phyloP scores from a whole-genome alignment of 305 asterid species.

The Fraxinus angustifolia region DNA sequence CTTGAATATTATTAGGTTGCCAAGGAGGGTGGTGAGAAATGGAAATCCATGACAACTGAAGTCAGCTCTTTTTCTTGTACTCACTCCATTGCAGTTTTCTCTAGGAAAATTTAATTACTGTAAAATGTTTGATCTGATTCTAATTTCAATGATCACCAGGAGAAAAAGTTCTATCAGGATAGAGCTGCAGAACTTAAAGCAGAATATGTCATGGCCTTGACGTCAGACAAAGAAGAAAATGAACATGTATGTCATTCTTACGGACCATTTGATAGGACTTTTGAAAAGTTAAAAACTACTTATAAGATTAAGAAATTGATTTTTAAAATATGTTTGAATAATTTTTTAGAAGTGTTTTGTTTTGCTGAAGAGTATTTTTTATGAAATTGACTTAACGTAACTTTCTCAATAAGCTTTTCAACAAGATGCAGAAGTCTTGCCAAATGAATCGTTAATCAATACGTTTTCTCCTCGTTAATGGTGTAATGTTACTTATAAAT shows the following conservation, averaged over 20 bases:
- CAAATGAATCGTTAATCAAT: not conserved
- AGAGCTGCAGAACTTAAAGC: conserved; percentile 84
- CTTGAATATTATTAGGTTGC: conserved; percentile 52
- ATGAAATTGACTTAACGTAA: not conserved
- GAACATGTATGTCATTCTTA: conserved; percentile 19
- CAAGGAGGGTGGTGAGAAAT: conserved; percentile 79
- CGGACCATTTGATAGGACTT: not conserved
- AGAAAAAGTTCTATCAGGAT: conserved; percentile 56
- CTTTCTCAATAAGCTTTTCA: too few relatives aligned
- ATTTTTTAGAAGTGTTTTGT: not conserved
- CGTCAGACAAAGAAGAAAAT: conserved; percentile 35
- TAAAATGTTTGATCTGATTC: not conserved
- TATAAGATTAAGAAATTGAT: not conserved
- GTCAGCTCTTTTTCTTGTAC: conserved; percentile 26
- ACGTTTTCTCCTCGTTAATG: not conserved
- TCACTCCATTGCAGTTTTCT: not conserved
- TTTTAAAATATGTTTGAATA: not conserved
- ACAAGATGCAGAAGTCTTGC: not conserved
- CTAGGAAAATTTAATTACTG: not conserved
- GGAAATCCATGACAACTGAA: conserved; percentile 75
- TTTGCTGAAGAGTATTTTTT: not conserved
- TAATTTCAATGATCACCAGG: conserved; percentile 31
- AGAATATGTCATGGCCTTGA: conserved; percentile 43
- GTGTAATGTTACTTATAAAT: not conserved
- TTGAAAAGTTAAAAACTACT: not conserved